These are phyloP conservation scores for Bipolaris bicolor DNA, from an alignment of 2,329 filamentous ascomycete genomes.

Conservation along the genomic window DNA sequence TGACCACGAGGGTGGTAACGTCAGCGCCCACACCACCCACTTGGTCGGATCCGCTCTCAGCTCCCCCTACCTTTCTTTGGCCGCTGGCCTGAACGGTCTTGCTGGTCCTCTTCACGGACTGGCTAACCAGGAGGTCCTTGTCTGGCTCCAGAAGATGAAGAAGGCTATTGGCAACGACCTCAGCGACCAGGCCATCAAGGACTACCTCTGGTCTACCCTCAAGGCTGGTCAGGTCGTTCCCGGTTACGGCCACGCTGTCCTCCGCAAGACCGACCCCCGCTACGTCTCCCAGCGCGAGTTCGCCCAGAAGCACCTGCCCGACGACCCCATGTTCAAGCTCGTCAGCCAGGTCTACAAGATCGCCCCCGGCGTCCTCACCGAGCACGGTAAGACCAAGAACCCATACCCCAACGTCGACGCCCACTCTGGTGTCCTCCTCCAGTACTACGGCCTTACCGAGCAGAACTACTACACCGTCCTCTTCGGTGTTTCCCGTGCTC, in stretches of 20 bases:
- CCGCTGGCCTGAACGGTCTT: slow-evolving; percentile 96
- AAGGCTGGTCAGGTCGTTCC: slow-evolving; percentile 95
- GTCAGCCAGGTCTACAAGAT: slow-evolving; percentile 99
- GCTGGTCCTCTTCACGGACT: slow-evolving; percentile 98
- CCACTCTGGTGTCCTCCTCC: slow-evolving; percentile 97
- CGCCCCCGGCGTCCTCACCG: slow-evolving; percentile 92
- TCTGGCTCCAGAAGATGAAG: slow-evolving; percentile 99
- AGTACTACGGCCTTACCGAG: slow-evolving; percentile 99
- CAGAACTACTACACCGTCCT: slow-evolving; percentile 99
- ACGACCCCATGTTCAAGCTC: slow-evolving; percentile 99
- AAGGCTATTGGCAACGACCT: slow-evolving; percentile 89
- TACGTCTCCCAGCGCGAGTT: slow-evolving; percentile 99
- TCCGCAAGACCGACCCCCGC: slow-evolving; percentile 99
- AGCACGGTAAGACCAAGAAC: slow-evolving; percentile 99
- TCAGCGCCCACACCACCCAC: slow-evolving; percentile 98
- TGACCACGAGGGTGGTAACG: slow-evolving; percentile 99
- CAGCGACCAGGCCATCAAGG: slow-evolving; percentile 93
- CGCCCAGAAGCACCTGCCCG: slow-evolving; percentile 87
- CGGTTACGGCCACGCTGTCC: slow-evolving; percentile 97
- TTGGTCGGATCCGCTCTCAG: slow-evolving; percentile 94
- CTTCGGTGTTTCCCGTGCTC: slow-evolving; percentile 96
- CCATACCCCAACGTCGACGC: slow-evolving; percentile 98
- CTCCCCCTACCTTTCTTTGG: slow-evolving; percentile 95
- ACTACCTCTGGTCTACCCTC: slow-evolving; percentile 98
- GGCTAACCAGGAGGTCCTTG: slow-evolving; percentile 99